Conservation (phyloP, 2,329 filamentous ascomycete genomes). For the Calonectria henricotiae region DNA sequence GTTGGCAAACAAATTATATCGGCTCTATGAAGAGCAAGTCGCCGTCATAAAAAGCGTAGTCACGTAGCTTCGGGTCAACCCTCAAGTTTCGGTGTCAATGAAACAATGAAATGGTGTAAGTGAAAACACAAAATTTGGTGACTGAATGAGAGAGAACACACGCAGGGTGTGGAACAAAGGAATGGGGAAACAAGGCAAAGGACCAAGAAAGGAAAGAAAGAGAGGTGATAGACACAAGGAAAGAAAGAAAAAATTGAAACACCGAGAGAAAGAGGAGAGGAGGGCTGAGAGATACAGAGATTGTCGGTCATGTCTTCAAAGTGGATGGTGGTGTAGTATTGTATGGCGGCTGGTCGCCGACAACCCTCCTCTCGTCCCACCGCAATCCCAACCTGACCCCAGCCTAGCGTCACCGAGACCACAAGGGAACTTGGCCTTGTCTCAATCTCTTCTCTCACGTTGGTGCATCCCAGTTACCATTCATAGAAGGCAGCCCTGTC, state of each 20-base stretch:
- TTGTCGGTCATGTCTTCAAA: constrained; percentile 36
- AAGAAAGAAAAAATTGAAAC: constrained; percentile 31
- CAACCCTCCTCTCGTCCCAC: neutral
- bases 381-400: constrained; percentile 14
- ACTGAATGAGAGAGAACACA: constrained; percentile 29
- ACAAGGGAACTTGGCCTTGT: constrained; percentile 19
- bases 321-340: constrained; percentile 37
- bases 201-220: constrained; percentile 39
- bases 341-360: constrained; percentile 29
- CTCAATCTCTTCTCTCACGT: neutral
- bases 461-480: constrained; percentile 25
- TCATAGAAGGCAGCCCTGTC: constrained; percentile 31
- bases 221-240: constrained; percentile 39
- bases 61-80: constrained; percentile 36
- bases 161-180: constrained; percentile 29
- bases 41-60: constrained; percentile 12
- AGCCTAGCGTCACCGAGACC: constrained; percentile 14
- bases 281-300: constrained; percentile 39
- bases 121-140: constrained; percentile 22
- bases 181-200: constrained; percentile 22
- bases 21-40: constrained; percentile 10
- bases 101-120: constrained; percentile 41
- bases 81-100: constrained; percentile 33
- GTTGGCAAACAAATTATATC: constrained; percentile 25
- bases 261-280: constrained; percentile 33